Percentiles rank a stretch among this genome's conserved stretches.
These are phyloP conservation scores for Leccinum subtestaceum DNA, from an alignment of 768 basidiomycete genomes.

Conservation along the genomic window DNA sequence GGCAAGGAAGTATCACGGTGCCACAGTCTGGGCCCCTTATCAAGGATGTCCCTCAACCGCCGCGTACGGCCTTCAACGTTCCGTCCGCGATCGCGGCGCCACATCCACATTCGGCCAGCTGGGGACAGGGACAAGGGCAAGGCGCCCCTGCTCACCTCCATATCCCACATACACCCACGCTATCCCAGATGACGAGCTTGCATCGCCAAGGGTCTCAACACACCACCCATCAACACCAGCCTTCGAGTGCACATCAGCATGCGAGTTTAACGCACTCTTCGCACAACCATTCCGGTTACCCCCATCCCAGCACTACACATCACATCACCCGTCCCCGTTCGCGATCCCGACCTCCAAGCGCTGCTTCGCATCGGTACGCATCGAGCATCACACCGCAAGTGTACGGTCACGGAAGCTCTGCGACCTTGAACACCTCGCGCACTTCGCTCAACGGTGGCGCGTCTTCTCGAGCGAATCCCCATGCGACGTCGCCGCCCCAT, in stretches of 20 bases:
- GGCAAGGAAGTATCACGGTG: constrained; percentile 16
- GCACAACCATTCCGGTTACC: constrained; percentile 9
- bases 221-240: constrained; percentile 8
- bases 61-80: constrained; percentile 15
- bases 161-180: background rate
- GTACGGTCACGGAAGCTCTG: constrained; percentile 28
- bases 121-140: constrained; percentile 11
- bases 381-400: constrained; percentile 25
- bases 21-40: constrained; percentile 17
- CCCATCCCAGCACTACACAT: constrained; percentile 14
- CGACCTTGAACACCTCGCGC: constrained; percentile 17
- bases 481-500: constrained; percentile 11
- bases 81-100: constrained; percentile 13
- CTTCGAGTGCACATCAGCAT: constrained; percentile 8
- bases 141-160: constrained; percentile 3
- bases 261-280: constrained; percentile 15
- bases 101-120: constrained; percentile 9
- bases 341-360: constrained; percentile 28
- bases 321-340: constrained; percentile 23
- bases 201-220: constrained; percentile 21
- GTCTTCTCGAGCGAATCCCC: constrained; percentile 12
- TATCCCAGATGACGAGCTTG: constrained; percentile 11
- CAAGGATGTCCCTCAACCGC: constrained; percentile 20
- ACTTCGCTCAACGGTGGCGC: constrained; percentile 20
- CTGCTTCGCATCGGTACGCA: constrained; percentile 31